phyloP scores from a whole-genome alignment of 371 early-diverging fungal genomes.

The Actinomortierella ambigua region DNA sequence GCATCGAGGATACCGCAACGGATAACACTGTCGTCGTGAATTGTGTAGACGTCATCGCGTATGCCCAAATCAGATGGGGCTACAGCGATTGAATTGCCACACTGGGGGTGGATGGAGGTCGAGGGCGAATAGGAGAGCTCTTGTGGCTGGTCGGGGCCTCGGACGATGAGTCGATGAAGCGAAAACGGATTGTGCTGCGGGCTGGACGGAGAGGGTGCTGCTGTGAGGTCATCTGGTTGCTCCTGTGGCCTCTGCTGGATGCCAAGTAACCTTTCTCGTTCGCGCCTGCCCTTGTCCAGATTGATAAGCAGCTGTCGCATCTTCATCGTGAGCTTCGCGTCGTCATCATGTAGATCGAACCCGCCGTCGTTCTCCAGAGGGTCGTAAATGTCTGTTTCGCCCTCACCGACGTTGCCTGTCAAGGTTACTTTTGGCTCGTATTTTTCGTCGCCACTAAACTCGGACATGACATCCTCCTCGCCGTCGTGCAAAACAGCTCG shows the following conservation, averaged over 20 bases:
- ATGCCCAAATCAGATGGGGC: constrained; percentile 52
- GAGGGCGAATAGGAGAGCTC: constrained; percentile 57
- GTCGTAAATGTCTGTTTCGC: constrained; percentile 31
- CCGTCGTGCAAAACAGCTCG: constrained; percentile 10
- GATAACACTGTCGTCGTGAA: constrained; percentile 52
- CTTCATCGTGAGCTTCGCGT: constrained; percentile 13
- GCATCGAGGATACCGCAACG: constrained; percentile 50
- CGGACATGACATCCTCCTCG: constrained; percentile 31
- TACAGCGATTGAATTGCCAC: constrained; percentile 54
- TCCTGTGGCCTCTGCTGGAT: neutral
- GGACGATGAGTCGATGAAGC: constrained; percentile 25
- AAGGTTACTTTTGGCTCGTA: constrained; percentile 16
- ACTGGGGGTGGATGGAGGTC: constrained; percentile 57
- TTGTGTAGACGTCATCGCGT: constrained; percentile 53
- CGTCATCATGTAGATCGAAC: neutral
- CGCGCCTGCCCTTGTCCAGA: constrained; percentile 22
- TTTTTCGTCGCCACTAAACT: constrained; percentile 45
- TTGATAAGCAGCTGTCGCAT: constrained; percentile 37
- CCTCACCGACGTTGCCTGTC: constrained; percentile 15
- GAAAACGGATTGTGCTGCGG: neutral
- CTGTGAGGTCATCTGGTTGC: too few species aligned
- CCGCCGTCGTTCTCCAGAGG: neutral
- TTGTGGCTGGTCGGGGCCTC: constrained; percentile 43
- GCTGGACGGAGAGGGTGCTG: too few species aligned
- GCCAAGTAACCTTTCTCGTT: constrained; percentile 26